Conservation (phyloP, 2,329 filamentous ascomycete genomes). For the Monosporascus sp. region DNA sequence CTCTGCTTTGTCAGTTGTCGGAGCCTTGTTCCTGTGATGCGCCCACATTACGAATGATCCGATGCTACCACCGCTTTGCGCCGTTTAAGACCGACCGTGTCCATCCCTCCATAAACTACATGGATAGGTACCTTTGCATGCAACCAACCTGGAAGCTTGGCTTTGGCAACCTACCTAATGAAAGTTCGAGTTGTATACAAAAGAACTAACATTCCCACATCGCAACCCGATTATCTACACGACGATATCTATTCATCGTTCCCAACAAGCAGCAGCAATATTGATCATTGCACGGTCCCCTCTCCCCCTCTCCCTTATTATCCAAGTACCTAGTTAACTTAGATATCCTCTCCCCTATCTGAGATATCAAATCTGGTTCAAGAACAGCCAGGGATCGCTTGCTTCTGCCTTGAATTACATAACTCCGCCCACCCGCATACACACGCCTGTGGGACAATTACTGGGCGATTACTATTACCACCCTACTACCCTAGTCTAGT, state of each 20-base stretch:
- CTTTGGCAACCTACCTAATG: not conserved
- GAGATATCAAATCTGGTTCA: not conserved
- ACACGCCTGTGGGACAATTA: not conserved
- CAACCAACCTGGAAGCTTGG: not conserved
- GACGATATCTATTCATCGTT: not conserved
- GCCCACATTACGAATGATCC: conserved; percentile 22
- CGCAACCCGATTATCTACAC: not conserved
- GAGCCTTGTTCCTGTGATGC: conserved; percentile 12
- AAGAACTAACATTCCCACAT: not conserved
- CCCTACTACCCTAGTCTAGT: not conserved
- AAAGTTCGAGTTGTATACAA: not conserved
- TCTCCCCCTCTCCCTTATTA: not conserved
- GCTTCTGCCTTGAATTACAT: not conserved
- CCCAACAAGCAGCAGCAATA: not conserved
- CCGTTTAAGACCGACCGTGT: not conserved
- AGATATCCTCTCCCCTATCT: not conserved
- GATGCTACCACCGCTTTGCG: conserved; percentile 1
- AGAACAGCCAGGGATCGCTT: not conserved
- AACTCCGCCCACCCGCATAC: not conserved
- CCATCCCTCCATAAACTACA: not conserved
- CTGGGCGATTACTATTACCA: not conserved
- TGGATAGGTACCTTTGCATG: not conserved
- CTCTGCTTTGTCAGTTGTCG: not conserved
- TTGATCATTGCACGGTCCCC: not conserved
- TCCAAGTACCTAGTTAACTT: not conserved